phyloP scores from a whole-genome alignment of 495 filamentous ascomycete genomes.

The Schizothecium vesticola region DNA sequence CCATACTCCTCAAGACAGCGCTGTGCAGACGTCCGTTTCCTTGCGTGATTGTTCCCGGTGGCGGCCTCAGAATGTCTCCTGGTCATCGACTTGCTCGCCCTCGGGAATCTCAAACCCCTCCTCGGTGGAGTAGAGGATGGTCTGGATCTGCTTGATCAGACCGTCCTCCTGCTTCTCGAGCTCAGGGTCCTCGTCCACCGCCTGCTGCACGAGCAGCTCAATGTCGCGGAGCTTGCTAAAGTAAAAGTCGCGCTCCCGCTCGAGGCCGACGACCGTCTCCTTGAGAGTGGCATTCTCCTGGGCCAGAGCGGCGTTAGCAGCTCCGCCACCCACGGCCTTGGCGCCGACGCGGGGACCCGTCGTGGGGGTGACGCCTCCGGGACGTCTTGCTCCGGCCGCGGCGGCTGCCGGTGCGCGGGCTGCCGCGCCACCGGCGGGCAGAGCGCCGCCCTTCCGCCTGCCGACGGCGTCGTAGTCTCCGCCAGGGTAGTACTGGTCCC shows the following conservation, averaged over 20 bases:
- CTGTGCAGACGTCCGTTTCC: background rate
- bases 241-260: constrained; percentile 96
- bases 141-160: constrained; percentile 88
- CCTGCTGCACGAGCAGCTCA: constrained; percentile 84
- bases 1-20: constrained; percentile 5
- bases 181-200: constrained; percentile 83
- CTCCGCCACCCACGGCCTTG: constrained; percentile 49
- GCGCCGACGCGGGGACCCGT: constrained; percentile 48
- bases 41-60: background rate
- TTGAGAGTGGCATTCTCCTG: constrained; percentile 80
- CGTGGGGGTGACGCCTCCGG: constrained; percentile 70
- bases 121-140: constrained; percentile 95
- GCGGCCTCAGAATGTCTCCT: constrained; percentile 64
- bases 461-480: constrained; percentile 89
- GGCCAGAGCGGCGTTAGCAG: constrained; percentile 59
- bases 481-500: constrained; percentile 96
- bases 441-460: constrained; percentile 73
- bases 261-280: constrained; percentile 77
- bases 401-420: constrained; percentile 37
- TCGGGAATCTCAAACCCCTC: constrained; percentile 86
- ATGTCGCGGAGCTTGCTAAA: constrained; percentile 98
- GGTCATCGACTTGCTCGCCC: constrained; percentile 57
- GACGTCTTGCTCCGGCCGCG: constrained; percentile 42
- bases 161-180: constrained; percentile 89
- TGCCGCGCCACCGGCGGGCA: constrained; percentile 40